Evolutionary conservation across 306 rosid genomes (phyloP).

Genomic region (Alnus rubra): DNA sequence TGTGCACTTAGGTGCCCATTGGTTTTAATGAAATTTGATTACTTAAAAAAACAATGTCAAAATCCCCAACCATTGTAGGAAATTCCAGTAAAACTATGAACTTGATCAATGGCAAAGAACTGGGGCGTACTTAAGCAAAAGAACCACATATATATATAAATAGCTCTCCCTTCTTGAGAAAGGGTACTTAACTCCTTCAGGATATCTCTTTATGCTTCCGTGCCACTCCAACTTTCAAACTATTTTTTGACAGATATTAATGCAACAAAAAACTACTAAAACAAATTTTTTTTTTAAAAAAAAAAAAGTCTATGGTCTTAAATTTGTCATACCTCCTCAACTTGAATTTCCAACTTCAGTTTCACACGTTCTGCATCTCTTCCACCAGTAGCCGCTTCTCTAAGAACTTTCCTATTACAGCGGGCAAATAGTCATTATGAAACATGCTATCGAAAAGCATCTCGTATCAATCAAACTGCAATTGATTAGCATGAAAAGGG

Average conservation of each 20-base stretch:
- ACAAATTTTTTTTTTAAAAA: too few relatives aligned
- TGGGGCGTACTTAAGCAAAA: neutral
- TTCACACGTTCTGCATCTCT: conserved; percentile 87
- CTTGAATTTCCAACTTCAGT: conserved; percentile 83
- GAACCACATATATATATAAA: too few relatives aligned
- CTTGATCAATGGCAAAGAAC: neutral
- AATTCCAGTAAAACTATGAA: neutral
- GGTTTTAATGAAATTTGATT: too few relatives aligned
- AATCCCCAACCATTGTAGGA: neutral
- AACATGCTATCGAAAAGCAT: neutral
- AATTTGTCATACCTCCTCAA: conserved; percentile 67
- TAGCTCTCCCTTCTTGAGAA: neutral
- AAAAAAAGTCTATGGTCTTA: neutral
- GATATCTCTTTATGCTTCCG: neutral
- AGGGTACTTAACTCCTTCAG: neutral
- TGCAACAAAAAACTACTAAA: neutral
- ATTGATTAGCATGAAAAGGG: neutral
- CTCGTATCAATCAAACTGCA: neutral
- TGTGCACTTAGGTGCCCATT: too few relatives aligned
- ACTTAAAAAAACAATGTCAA: neutral
- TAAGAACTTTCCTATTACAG: conserved; percentile 72
- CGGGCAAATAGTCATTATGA: neutral
- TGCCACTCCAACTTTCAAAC: neutral
- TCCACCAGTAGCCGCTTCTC: conserved; percentile 81
- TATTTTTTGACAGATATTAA: neutral